phyloP scores from a whole-genome alignment of 768 basidiomycete genomes.

The Bullera alba region DNA sequence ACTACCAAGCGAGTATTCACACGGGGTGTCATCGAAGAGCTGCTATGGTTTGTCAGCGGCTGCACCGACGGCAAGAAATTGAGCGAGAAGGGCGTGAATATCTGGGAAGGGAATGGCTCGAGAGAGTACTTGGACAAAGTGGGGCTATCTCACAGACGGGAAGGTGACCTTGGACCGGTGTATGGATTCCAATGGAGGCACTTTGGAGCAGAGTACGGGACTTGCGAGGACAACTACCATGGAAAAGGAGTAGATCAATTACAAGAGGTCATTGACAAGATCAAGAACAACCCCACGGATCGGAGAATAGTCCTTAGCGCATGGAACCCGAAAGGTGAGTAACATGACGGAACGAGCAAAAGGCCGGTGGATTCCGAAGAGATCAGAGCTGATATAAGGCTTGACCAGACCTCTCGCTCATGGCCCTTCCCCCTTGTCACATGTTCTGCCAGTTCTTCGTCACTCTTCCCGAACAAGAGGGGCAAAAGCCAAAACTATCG shows the following conservation, averaged over 20 bases:
- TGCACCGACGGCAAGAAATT: conserved; percentile 72
- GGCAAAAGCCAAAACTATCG: conserved; percentile 61
- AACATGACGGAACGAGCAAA: background rate
- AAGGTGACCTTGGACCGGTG: conserved; percentile 91
- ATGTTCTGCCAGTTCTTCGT: conserved; percentile 99
- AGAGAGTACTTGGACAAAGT: conserved; percentile 75
- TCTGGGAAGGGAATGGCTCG: conserved; percentile 96
- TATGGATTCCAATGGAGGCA: conserved; percentile 98
- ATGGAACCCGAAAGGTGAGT: conserved; percentile 92
- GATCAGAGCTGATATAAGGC: background rate
- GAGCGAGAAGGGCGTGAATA: conserved; percentile 75
- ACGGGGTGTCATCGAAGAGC: conserved; percentile 83
- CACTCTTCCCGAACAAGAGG: conserved; percentile 59
- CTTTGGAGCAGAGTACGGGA: conserved; percentile 72
- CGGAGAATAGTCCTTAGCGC: conserved; percentile 88
- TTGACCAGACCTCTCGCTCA: conserved; percentile 69
- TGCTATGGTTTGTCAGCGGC: conserved; percentile 88
- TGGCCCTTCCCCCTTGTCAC: conserved; percentile 98
- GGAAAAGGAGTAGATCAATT: conserved; percentile 90
- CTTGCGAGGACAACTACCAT: conserved; percentile 52
- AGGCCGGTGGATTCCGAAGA: background rate
- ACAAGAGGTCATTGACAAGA: conserved; percentile 78
- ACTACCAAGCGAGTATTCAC: conserved; percentile 94
- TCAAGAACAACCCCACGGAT: conserved; percentile 87
- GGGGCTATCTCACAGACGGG: conserved; percentile 73